Evolutionary conservation across 495 filamentous ascomycete genomes (phyloP).

Genomic region (Hyphodiscus hymeniophilus): DNA sequence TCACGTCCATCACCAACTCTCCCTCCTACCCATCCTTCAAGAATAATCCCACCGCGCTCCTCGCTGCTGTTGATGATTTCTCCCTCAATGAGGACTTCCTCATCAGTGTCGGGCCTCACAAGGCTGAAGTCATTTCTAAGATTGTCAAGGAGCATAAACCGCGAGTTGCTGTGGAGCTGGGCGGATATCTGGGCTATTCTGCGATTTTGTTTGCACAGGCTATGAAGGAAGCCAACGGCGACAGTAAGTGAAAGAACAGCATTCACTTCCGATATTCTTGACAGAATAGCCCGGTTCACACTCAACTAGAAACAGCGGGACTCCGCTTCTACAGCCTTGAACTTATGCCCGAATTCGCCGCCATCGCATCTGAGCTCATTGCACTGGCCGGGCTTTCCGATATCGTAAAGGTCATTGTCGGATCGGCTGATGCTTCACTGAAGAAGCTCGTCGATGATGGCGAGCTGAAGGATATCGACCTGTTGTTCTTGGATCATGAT

Average conservation of each 20-base stretch:
- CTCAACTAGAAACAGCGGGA: too few species aligned
- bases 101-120: conserved; percentile 69
- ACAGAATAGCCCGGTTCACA: too few species aligned
- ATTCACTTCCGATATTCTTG: too few species aligned
- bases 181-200: conserved; percentile 75
- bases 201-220: conserved; percentile 62
- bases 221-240: conserved; percentile 33
- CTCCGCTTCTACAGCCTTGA: conserved; percentile 61
- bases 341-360: conserved; percentile 55
- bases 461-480: conserved; percentile 44
- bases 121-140: conserved; percentile 55
- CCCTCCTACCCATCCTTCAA: conserved; percentile 61
- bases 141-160: conserved; percentile 58
- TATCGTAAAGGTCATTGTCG: conserved; percentile 58
- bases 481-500: conserved; percentile 67
- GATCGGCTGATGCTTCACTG: conserved; percentile 50
- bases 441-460: conserved; percentile 44
- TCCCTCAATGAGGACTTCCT: conserved; percentile 53
- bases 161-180: conserved; percentile 63
- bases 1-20: too few species aligned
- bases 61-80: conserved; percentile 65
- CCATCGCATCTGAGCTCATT: conserved; percentile 51
- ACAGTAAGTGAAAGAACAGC: conserved; percentile 23
- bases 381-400: conserved; percentile 61
- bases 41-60: conserved; percentile 51